Percentiles rank a stretch among this genome's conserved stretches.
Evolutionary conservation across 768 basidiomycete species (phyloP).

Genomic region (Hortiboletus flavorubellus): DNA sequence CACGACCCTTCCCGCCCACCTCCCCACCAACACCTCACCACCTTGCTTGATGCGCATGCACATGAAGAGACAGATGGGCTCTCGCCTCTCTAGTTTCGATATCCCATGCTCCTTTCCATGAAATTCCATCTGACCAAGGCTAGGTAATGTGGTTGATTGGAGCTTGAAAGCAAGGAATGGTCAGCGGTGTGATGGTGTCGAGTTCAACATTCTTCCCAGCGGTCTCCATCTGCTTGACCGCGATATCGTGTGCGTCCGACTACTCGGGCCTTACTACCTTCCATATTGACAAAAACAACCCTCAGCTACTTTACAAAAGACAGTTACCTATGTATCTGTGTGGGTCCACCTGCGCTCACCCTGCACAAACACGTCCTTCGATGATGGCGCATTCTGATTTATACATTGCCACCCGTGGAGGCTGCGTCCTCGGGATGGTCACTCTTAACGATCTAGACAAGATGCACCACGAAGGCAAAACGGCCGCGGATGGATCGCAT

Average conservation of each 20-base stretch:
- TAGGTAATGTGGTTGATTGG: constrained; percentile 84
- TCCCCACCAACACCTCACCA: no score
- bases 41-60: no score
- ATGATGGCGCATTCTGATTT: constrained; percentile 72
- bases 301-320: constrained; percentile 71
- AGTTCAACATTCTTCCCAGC: constrained; percentile 80
- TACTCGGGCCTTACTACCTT: not conserved
- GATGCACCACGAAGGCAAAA: constrained; percentile 51
- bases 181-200: constrained; percentile 53
- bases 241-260: constrained; percentile 65
- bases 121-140: constrained; percentile 79
- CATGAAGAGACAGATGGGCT: no score
- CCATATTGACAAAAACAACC: constrained; percentile 9
- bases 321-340: constrained; percentile 64
- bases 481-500: constrained; percentile 78
- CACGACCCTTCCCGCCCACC: no score
- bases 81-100: constrained; percentile 63
- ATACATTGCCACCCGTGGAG: constrained; percentile 77
- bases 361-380: constrained; percentile 78
- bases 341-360: constrained; percentile 76
- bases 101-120: constrained; percentile 81
- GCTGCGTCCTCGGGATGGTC: constrained; percentile 80
- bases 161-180: constrained; percentile 67
- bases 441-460: constrained; percentile 71
- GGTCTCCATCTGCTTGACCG: constrained; percentile 77